A percentile compares a stretch with the other conserved stretches of the same genome.
Conservation (phyloP, 495 filamentous ascomycete genomes). For the Pyrenopolyporus hunteri region DNA sequence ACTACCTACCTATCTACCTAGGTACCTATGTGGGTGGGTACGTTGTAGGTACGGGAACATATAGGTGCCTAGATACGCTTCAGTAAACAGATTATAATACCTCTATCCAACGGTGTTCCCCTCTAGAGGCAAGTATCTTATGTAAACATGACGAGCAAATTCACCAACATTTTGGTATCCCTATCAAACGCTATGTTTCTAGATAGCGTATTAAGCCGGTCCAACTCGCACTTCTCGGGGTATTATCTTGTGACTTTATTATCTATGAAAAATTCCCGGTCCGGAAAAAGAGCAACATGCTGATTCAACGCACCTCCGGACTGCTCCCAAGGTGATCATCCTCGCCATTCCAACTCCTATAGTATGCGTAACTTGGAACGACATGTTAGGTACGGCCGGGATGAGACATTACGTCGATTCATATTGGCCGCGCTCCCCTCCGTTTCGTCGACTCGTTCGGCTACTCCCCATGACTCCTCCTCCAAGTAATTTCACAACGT, state of each 20-base stretch:
- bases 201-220: conserved; percentile 1
- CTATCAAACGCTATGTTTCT: no score
- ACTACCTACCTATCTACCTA: no score
- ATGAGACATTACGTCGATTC: background rate
- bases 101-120: no score
- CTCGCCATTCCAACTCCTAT: background rate
- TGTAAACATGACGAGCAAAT: no score
- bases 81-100: no score
- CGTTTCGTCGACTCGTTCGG: conserved; percentile 1
- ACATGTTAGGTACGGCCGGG: no score
- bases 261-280: conserved; percentile 25
- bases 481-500: conserved; percentile 25
- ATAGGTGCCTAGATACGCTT: no score
- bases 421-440: background rate
- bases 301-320: conserved; percentile 3
- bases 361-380: background rate
- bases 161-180: no score
- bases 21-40: no score
- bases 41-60: no score
- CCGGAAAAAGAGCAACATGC: conserved; percentile 24
- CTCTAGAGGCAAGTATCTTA: no score
- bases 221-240: conserved; percentile 11
- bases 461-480: conserved; percentile 6
- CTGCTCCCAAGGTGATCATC: conserved; percentile 2
- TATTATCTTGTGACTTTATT: conserved; percentile 36